These are phyloP conservation scores for Phyllostachys edulis DNA, from an alignment of 176 grass and related monocot genomes.

Conservation along the genomic window DNA sequence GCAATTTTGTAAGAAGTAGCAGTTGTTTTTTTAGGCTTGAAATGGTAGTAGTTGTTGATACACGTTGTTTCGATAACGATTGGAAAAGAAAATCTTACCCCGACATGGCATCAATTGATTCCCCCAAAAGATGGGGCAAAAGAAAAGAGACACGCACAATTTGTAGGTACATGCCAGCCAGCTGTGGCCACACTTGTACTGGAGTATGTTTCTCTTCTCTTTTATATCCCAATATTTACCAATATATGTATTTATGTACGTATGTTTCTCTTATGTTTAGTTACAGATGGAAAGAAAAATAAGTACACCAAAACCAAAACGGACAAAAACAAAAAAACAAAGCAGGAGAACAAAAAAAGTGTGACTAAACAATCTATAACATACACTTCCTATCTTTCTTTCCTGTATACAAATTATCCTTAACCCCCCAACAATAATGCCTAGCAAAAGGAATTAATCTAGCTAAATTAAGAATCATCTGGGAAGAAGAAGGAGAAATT, in stretches of 20 bases:
- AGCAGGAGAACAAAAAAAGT: constrained; percentile 37
- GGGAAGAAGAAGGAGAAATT: constrained; percentile 29
- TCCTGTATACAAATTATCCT: constrained; percentile 71
- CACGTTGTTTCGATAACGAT: background rate
- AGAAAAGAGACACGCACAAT: constrained; percentile 16
- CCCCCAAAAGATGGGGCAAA: constrained; percentile 41
- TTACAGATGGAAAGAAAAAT: constrained; percentile 57
- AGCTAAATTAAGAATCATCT: constrained; percentile 73
- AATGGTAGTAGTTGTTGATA: background rate
- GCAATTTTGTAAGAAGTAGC: background rate
- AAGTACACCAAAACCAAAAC: constrained; percentile 43
- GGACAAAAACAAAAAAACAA: constrained; percentile 15
- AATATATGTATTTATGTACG: constrained; percentile 59
- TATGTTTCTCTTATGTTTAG: constrained; percentile 69
- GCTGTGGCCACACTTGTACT: constrained; percentile 39
- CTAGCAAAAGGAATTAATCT: constrained; percentile 80
- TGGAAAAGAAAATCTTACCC: background rate
- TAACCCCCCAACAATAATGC: constrained; percentile 66
- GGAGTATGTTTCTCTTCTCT: constrained; percentile 17
- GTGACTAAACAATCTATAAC: constrained; percentile 24
- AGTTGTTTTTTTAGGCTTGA: background rate
- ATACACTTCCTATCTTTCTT: constrained; percentile 73
- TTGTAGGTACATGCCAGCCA: constrained; percentile 46
- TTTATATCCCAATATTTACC: constrained; percentile 33
- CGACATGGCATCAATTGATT: constrained; percentile 40